Conservation (phyloP, 2,329 filamentous ascomycete genomes). For the Septoria linicola region DNA sequence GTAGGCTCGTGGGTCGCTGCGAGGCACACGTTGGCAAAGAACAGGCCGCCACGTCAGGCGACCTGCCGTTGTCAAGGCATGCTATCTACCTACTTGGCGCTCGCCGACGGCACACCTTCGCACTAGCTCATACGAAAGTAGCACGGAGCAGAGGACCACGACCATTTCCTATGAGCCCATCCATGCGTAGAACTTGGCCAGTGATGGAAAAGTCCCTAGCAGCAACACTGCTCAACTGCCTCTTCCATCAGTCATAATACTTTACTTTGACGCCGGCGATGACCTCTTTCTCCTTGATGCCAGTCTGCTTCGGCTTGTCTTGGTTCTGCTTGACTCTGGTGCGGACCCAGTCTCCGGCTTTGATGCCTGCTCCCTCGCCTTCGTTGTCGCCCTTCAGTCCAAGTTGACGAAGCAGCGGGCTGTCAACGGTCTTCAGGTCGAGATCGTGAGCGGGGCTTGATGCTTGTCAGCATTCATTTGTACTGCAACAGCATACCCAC, state of each 20-base stretch:
- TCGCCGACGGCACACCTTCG: too few relatives aligned
- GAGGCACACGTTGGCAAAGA: too few relatives aligned
- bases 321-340: conserved; percentile 33
- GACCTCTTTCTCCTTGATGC: conserved; percentile 32
- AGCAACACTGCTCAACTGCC: too few relatives aligned
- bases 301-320: conserved; percentile 27
- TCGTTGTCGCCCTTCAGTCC: conserved; percentile 26
- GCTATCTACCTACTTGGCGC: too few relatives aligned
- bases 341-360: conserved; percentile 33
- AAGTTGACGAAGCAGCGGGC: conserved; percentile 29
- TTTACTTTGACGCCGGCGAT: conserved; percentile 37
- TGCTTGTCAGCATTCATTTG: too few relatives aligned
- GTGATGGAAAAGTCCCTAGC: too few relatives aligned
- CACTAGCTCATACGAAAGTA: too few relatives aligned
- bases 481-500: neutral
- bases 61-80: too few relatives aligned
- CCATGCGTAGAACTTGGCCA: too few relatives aligned
- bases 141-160: too few relatives aligned
- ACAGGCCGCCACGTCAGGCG: neutral
- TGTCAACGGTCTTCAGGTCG: conserved; percentile 32
- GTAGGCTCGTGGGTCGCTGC: too few relatives aligned
- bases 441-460: conserved; percentile 31
- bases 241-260: conserved; percentile 34
- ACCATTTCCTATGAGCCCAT: too few relatives aligned
- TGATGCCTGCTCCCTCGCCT: conserved; percentile 27